A percentile compares a stretch with the other conserved stretches of the same genome.
Conservation (phyloP, 169 alveolate species). For the Plasmodium berghei region DNA sequence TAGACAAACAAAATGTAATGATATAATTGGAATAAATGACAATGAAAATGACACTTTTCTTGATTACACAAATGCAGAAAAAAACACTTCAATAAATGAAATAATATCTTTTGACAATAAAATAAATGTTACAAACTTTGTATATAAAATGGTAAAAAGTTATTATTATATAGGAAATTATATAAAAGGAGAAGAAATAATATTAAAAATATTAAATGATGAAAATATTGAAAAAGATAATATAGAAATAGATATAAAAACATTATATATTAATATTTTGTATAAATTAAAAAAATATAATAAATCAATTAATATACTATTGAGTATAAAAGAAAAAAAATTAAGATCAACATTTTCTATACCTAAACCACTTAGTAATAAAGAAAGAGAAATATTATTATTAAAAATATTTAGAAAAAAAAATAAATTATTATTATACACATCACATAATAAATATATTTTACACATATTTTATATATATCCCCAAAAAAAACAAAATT, state of each 20-base stretch:
- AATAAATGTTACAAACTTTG: conserved; percentile 8
- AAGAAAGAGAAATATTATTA: conserved; percentile 56
- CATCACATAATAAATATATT: conserved; percentile 56
- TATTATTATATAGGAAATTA: conserved; percentile 48
- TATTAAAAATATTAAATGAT: conserved; percentile 30
- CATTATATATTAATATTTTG: conserved; percentile 40
- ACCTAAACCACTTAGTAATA: conserved; percentile 66
- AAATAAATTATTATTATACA: conserved; percentile 55
- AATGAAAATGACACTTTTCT: neutral
- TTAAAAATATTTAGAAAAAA: conserved; percentile 46
- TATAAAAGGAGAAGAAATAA: conserved; percentile 51
- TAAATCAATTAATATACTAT: conserved; percentile 44
- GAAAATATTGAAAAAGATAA: conserved; percentile 23
- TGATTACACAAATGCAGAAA: no score
- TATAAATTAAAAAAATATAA: conserved; percentile 54
- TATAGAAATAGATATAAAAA: conserved; percentile 61
- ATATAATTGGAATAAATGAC: neutral
- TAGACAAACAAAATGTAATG: no score
- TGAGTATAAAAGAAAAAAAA: conserved; percentile 65
- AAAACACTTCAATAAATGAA: neutral
- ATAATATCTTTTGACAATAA: conserved; percentile 6
- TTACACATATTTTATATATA: conserved; percentile 55
- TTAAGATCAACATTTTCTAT: conserved; percentile 48
- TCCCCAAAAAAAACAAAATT: conserved; percentile 10
- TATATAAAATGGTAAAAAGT: conserved; percentile 50